Base-by-base conservation (phyloP, 2,329 filamentous ascomycete genomes). In the Pseudogymnoascus sp. region DNA sequence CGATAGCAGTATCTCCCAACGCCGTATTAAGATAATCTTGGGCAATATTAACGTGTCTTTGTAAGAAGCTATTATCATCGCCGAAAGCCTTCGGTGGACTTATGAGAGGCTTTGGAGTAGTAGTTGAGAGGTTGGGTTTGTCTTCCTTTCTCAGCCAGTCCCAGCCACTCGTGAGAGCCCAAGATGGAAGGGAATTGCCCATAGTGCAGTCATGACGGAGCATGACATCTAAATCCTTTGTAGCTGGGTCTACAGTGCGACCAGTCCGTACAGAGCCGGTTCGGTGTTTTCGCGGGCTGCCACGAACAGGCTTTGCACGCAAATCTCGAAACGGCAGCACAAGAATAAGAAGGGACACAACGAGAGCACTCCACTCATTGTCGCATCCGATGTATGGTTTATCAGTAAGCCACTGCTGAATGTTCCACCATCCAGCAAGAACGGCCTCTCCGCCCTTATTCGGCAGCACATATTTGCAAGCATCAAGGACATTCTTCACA, bases 361-460 rank as follows among this genome's bases (percentile, higher is more conserved):
- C 79, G 56, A 89, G 72, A 2, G 86, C 84, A 3, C 87, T 88
- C 89, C 89, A 93, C 73, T 93, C 90, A 1, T 77, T 63, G 65
- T 88, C 81, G 3, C 75, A 74, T 12, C 79, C 72, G 6, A 77
- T 71, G 3, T 80, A 75, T 3, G 80, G 77, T 63, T 81, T 80
- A 10, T 75, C 70, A 31, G 77, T 76, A 41, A 90, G 77, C 89
- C 89, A 93, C 65, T 85, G 84, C 75, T 89, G 82, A 19, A 84
- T 81, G 71, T 90, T 87, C 82, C 89, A 89, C 88, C 89, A 93
- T 2, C 83, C 85, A 8, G 86, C 81, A 63, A 90, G 76, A 8
- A 91, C 75, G 26, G 79, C 78, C 79, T 89, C 76, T 78, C 87
- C 65, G 76, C 84, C 41, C 82, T 65, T 79, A 0, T 80, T 78